Evolutionary conservation across 331 rosid genomes (phyloP), one percentile per base, ranked within the genome.

Genomic region (Saraca asoca): DNA sequence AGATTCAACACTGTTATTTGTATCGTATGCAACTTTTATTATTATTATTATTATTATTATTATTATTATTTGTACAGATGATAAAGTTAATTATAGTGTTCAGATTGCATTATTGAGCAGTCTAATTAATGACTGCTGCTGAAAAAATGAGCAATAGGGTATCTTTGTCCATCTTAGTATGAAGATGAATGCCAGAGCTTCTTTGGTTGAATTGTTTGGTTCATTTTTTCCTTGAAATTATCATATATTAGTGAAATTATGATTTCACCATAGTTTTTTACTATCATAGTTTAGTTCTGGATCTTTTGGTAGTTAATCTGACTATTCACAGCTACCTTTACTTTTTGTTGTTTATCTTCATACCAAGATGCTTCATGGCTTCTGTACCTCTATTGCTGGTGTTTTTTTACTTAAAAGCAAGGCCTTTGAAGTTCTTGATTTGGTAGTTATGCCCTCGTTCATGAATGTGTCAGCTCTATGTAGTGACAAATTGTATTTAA

Each of bases 121-220:
- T 18, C 17, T 39, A n/a, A 46, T 18, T 18, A 11, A 38, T 10
- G 39, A 24, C 7, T 11, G n/a, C 20, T 51, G 69, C 12, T 37
- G 14, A 24, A 51, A 71, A 51, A 62, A 57, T 7, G 29, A 42
- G 39, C 38, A 13, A 7, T 56, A 5, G 64, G 13, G 19, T 68
- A 31, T 45, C 9, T 39, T 19, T 12, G 12, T 24, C 31, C 2
- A 1, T 24, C 31, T 24, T 24, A 24, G 31, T 3, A 24, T 24
- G 31, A 24, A 1, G 31, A 24, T 24, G 31, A 24, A 24, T 24
- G 31, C 31, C 31, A 24, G 31, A 46, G 53, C 66, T 73, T 73
- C 17, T 71, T 43, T 31, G 38, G 11, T 16, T 60, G 24, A 11
- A 38, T 31, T 73, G 12, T 38, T 4, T n/a, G 6, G 20, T 53